phyloP scores from a whole-genome alignment of 2,329 filamentous ascomycete genomes.

The Nemania serpens region DNA sequence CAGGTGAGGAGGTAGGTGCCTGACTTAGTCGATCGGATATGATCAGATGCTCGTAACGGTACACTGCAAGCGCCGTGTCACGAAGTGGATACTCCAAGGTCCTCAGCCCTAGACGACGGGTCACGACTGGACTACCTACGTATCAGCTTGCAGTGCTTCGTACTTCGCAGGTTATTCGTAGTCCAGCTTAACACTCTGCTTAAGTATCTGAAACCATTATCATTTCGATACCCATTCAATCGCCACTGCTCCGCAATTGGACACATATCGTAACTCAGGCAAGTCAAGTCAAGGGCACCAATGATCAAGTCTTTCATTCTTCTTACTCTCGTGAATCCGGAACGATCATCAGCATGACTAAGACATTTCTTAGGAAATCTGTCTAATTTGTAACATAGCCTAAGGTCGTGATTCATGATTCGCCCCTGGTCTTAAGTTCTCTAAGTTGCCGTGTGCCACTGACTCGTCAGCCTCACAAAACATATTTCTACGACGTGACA shows the following conservation, averaged over 20 bases:
- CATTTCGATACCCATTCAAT: too few species aligned
- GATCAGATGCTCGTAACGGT: too few species aligned
- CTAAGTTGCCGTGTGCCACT: not conserved
- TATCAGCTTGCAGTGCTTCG: not conserved
- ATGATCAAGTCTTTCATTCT: too few species aligned
- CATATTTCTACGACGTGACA: not conserved
- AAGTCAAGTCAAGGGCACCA: too few species aligned
- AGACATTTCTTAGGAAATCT: not conserved
- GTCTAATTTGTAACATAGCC: too few species aligned
- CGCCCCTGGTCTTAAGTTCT: not conserved
- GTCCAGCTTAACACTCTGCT: not conserved
- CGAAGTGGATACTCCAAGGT: not conserved
- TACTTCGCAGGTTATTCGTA: not conserved
- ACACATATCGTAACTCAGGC: too few species aligned
- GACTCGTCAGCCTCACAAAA: not conserved
- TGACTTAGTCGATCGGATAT: not conserved
- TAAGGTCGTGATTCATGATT: not conserved
- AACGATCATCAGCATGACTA: too few species aligned
- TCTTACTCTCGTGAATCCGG: too few species aligned
- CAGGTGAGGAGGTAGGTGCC: not conserved
- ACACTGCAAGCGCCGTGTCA: too few species aligned
- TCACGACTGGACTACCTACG: not conserved
- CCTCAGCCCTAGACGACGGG: conserved; percentile 14
- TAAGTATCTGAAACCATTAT: too few species aligned
- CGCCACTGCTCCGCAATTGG: too few species aligned